Evolutionary conservation across 2,329 filamentous ascomycete genomes (phyloP).

Genomic region (Zelopaecilomyces penicillatus): DNA sequence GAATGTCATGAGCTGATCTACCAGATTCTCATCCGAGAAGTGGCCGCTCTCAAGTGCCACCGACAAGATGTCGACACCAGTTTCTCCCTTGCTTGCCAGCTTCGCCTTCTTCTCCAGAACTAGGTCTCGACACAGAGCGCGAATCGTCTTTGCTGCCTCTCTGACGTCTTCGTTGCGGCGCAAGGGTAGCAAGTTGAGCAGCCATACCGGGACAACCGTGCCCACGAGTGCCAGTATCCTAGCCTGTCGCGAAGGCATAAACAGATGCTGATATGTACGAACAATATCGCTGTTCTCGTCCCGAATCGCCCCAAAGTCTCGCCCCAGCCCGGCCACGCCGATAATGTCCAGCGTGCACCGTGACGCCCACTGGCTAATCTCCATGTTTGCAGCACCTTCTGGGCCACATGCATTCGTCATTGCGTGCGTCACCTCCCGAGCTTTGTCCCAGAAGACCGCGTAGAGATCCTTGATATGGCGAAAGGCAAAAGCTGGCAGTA

Average conservation of each 20-base stretch:
- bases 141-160: conserved; percentile 49
- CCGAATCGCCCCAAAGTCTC: conserved; percentile 59
- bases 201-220: conserved; percentile 53
- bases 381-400: conserved; percentile 36
- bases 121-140: conserved; percentile 57
- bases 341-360: conserved; percentile 69
- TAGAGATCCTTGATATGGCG: conserved; percentile 80
- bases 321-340: conserved; percentile 61
- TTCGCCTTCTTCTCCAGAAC: conserved; percentile 60
- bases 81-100: conserved; percentile 36
- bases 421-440: conserved; percentile 54
- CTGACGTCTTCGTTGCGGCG: conserved; percentile 60
- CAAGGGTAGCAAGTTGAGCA: conserved; percentile 58
- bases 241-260: conserved; percentile 43
- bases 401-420: conserved; percentile 39
- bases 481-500: conserved; percentile 79
- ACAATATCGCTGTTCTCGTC: conserved; percentile 53
- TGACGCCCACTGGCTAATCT: conserved; percentile 55
- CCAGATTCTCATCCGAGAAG: conserved; percentile 71
- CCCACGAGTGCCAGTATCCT: conserved; percentile 49
- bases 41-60: conserved; percentile 68
- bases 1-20: conserved; percentile 87
- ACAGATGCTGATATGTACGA: conserved; percentile 46
- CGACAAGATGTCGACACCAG: conserved; percentile 66
- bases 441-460: conserved; percentile 75